Conservation (phyloP, 352 stramenopile species). For the Halophytophthora polymorphica region DNA sequence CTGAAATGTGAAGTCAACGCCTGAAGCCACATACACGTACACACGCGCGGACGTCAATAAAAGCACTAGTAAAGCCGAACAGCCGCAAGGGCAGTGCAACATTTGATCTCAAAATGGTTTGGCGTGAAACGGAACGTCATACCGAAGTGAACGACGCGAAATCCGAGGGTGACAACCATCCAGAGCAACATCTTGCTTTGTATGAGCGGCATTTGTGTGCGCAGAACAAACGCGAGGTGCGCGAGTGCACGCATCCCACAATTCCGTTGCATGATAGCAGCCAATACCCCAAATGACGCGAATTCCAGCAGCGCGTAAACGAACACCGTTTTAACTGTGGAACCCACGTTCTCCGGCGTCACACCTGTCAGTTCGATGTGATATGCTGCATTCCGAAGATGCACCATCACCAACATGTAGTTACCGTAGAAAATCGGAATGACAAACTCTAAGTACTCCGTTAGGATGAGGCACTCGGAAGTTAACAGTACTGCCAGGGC, state of each 20-base stretch:
- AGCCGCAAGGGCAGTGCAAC: too few species aligned
- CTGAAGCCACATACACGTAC: not conserved
- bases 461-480: conserved; percentile 17
- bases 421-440: conserved; percentile 18
- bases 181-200: conserved; percentile 12
- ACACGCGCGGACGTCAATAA: not conserved
- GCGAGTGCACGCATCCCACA: conserved; percentile 7
- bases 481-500: conserved; percentile 6
- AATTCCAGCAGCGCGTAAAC: conserved; percentile 21
- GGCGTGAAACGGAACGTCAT: too few species aligned
- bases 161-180: not conserved
- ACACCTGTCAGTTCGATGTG: conserved; percentile 14
- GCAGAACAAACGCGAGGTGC: conserved; percentile 18
- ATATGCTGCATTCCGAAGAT: conserved; percentile 10
- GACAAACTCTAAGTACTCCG: conserved; percentile 22
- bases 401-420: conserved; percentile 1
- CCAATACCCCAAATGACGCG: conserved; percentile 9
- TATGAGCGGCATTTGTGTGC: conserved; percentile 9
- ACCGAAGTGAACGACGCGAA: conserved; percentile 5
- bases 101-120: too few species aligned
- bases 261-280: conserved; percentile 3
- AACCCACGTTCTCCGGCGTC: not conserved
- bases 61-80: too few species aligned
- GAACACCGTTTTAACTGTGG: conserved; percentile 4
- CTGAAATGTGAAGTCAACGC: conserved; percentile 10